phyloP scores from a whole-genome alignment of 345 rosid species.

The Psidium guajava region DNA sequence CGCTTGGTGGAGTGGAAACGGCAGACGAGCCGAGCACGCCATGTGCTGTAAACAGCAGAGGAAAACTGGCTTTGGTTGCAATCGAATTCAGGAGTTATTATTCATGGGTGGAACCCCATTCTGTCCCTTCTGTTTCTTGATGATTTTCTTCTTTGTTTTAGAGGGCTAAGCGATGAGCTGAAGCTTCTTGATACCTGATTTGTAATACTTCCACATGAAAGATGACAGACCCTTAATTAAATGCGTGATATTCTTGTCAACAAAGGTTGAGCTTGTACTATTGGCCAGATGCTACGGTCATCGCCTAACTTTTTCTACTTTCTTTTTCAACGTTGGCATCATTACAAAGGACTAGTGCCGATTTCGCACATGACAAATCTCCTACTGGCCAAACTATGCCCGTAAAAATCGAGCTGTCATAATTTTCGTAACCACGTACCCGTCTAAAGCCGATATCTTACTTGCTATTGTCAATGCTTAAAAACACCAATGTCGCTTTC shows the following conservation, averaged over 20 bases:
- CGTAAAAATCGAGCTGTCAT: neutral
- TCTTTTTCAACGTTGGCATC: neutral
- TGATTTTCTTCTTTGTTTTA: neutral
- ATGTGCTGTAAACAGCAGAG: neutral
- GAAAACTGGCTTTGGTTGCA: neutral
- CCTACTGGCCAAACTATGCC: neutral
- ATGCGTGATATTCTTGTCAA: neutral
- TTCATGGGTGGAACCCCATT: neutral
- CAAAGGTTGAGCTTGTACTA: neutral
- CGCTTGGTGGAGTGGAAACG: conserved; percentile 73
- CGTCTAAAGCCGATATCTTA: neutral
- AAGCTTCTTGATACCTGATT: neutral
- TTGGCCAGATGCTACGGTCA: neutral
- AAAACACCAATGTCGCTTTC: neutral
- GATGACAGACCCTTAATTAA: neutral
- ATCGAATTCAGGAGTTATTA: neutral
- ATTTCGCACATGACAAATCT: neutral
- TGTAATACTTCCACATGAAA: neutral
- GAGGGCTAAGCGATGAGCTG: neutral
- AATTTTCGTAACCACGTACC: neutral
- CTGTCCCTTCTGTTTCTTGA: neutral
- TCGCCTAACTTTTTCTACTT: neutral
- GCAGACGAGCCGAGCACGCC: neutral
- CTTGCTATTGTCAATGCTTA: neutral
- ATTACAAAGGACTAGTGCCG: neutral